Conservation (phyloP, 768 basidiomycete species). For the Kwoniella europaea region DNA sequence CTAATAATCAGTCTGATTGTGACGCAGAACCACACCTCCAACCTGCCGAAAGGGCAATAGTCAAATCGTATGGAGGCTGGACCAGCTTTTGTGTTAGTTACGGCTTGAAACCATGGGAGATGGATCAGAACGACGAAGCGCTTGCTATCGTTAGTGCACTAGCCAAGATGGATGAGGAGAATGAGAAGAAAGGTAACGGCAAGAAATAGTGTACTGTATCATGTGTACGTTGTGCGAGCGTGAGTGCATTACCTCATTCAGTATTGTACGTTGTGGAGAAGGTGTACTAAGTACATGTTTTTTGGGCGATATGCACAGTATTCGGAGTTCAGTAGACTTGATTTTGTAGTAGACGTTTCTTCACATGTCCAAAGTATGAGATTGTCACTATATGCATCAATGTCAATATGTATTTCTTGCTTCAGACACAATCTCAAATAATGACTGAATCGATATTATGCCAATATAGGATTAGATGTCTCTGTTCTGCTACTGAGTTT, state of each 20-base stretch:
- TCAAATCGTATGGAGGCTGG: constrained; percentile 2
- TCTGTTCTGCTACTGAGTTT: too few species aligned
- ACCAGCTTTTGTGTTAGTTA: not conserved
- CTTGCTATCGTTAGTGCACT: not conserved
- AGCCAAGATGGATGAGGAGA: not conserved
- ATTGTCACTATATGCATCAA: too few species aligned
- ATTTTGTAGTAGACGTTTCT: too few species aligned
- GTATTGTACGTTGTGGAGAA: not conserved
- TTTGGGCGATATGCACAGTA: too few species aligned
- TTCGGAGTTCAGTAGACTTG: too few species aligned
- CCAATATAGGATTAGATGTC: too few species aligned
- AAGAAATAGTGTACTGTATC: not conserved
- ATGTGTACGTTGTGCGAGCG: too few species aligned
- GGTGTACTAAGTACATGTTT: too few species aligned
- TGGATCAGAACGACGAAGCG: not conserved
- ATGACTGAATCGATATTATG: too few species aligned
- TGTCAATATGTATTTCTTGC: too few species aligned
- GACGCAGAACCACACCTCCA: not conserved
- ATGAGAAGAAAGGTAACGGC: not conserved
- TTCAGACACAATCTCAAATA: too few species aligned
- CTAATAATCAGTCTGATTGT: not conserved
- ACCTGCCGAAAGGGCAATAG: not conserved
- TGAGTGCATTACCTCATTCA: not conserved
- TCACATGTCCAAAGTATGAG: too few species aligned
- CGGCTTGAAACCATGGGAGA: constrained; percentile 1